phyloP scores from a whole-genome alignment of 768 basidiomycete species.

The Goffeauzyma gilvescens region DNA sequence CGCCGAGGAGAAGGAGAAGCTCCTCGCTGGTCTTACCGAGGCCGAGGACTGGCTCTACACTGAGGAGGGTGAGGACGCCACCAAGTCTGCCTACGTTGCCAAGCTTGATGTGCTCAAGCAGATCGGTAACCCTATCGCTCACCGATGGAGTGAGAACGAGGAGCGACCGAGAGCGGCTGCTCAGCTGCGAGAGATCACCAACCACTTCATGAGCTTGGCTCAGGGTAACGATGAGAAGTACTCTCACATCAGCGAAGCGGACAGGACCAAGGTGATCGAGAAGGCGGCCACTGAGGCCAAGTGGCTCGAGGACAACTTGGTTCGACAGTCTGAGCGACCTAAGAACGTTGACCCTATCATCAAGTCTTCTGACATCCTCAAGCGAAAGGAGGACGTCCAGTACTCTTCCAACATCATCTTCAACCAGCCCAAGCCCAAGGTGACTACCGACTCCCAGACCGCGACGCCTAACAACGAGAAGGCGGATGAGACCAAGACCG shows the following conservation, averaged over 20 bases:
- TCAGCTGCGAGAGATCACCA: slow-evolving; percentile 67
- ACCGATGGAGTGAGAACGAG: slow-evolving; percentile 65
- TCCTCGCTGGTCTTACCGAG: slow-evolving; percentile 49
- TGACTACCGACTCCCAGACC: slow-evolving; percentile 36
- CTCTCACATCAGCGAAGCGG: slow-evolving; percentile 58
- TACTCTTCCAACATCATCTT: slow-evolving; percentile 80
- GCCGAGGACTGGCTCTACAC: slow-evolving; percentile 95
- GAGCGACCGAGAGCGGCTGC: slow-evolving; percentile 55
- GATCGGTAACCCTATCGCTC: slow-evolving; percentile 67
- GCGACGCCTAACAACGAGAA: slow-evolving; percentile 15
- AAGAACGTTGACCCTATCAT: slow-evolving; percentile 78
- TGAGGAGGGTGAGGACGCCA: slow-evolving; percentile 87
- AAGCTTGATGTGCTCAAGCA: slow-evolving; percentile 66
- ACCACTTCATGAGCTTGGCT: slow-evolving; percentile 66
- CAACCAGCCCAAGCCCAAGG: slow-evolving; percentile 80
- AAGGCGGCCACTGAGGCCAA: slow-evolving; percentile 74
- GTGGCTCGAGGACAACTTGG: slow-evolving; percentile 87
- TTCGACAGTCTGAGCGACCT: slow-evolving; percentile 64
- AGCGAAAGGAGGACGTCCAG: slow-evolving; percentile 81
- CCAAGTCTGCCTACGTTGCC: slow-evolving; percentile 78
- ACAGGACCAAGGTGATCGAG: slow-evolving; percentile 43
- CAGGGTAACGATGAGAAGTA: slow-evolving; percentile 59
- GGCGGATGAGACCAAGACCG: slow-evolving; percentile 11
- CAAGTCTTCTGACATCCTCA: slow-evolving; percentile 59
- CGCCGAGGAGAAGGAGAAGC: slow-evolving; percentile 54